Evolutionary conservation across 2,329 filamentous ascomycete species (phyloP).

Genomic region (Ilyonectria mors-panacis): DNA sequence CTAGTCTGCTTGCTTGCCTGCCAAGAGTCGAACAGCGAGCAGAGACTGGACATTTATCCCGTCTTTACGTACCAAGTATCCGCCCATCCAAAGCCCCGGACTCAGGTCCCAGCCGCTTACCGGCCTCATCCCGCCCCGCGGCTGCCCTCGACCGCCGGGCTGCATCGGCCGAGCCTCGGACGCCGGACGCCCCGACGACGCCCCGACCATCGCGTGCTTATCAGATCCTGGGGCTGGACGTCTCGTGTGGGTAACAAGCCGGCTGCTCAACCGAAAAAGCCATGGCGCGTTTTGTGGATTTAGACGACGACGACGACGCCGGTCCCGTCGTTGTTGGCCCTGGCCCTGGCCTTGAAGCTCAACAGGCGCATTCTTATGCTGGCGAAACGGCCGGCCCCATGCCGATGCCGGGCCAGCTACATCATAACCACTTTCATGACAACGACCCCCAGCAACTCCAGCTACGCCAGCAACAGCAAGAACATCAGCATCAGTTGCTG

Average conservation of each 20-base stretch:
- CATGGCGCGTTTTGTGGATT: slow-evolving; percentile 51
- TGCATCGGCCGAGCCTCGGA: slow-evolving; percentile 42
- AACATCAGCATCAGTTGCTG: slow-evolving; percentile 44
- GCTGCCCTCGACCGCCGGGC: slow-evolving; percentile 40
- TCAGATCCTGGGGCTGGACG: slow-evolving; percentile 47
- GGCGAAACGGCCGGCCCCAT: slow-evolving; percentile 39
- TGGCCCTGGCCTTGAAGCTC: slow-evolving; percentile 33
- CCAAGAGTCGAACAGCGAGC: background rate
- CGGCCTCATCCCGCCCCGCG: slow-evolving; percentile 38
- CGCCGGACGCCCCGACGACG: slow-evolving; percentile 27
- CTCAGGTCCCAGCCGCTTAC: slow-evolving; percentile 27
- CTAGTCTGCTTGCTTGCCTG: slow-evolving; percentile 1
- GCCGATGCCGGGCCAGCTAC: slow-evolving; percentile 42
- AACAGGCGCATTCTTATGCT: slow-evolving; percentile 39
- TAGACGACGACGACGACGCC: slow-evolving; percentile 46
- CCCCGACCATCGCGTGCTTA: slow-evolving; percentile 41
- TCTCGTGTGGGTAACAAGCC: slow-evolving; percentile 8
- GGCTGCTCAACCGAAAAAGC: slow-evolving; percentile 28
- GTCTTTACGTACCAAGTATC: slow-evolving; percentile 18
- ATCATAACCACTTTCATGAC: slow-evolving; percentile 34
- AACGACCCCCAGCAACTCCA: slow-evolving; percentile 36
- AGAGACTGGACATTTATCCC: slow-evolving; percentile 2
- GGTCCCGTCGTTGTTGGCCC: slow-evolving; percentile 26
- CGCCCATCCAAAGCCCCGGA: background rate
- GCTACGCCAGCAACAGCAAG: slow-evolving; percentile 38